Evolutionary conservation across 306 rosid species (phyloP).

Genomic region (Cucurbita moschata): DNA sequence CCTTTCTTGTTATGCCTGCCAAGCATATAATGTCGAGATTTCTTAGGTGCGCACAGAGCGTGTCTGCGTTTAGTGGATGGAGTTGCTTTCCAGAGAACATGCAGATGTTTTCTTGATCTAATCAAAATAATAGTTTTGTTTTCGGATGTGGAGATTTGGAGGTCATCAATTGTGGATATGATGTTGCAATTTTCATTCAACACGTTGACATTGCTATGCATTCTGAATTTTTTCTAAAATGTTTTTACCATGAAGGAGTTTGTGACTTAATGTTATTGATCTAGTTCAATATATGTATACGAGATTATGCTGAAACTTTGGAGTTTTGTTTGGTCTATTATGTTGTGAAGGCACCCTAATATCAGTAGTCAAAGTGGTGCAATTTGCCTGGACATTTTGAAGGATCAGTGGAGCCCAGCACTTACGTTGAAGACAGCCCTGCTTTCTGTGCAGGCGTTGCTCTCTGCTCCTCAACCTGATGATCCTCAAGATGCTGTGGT

Average conservation of each 20-base stretch:
- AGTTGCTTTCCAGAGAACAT: neutral
- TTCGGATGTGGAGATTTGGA: neutral
- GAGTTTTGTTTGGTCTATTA: constrained; percentile 6
- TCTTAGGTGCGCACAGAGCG: neutral
- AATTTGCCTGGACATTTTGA: constrained; percentile 87
- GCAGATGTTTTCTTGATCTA: neutral
- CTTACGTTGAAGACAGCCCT: constrained; percentile 96
- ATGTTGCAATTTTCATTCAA: neutral
- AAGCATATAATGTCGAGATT: neutral
- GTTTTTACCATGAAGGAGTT: neutral
- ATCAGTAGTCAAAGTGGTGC: constrained; percentile 99
- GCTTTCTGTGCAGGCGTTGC: constrained; percentile 91
- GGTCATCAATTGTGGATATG: neutral
- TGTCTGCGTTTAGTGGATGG: neutral
- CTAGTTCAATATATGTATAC: neutral
- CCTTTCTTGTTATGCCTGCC: neutral
- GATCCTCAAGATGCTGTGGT: constrained; percentile 99
- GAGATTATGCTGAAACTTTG: neutral
- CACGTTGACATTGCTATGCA: neutral
- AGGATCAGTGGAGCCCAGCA: constrained; percentile 99
- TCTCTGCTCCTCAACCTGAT: constrained; percentile 95
- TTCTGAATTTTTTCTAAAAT: neutral
- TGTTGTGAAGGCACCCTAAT: constrained; percentile 86
- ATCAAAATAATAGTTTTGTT: neutral
- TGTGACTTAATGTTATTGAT: neutral